phyloP scores from a whole-genome alignment of 495 filamentous ascomycete species.

The Penicillium antarcticum region DNA sequence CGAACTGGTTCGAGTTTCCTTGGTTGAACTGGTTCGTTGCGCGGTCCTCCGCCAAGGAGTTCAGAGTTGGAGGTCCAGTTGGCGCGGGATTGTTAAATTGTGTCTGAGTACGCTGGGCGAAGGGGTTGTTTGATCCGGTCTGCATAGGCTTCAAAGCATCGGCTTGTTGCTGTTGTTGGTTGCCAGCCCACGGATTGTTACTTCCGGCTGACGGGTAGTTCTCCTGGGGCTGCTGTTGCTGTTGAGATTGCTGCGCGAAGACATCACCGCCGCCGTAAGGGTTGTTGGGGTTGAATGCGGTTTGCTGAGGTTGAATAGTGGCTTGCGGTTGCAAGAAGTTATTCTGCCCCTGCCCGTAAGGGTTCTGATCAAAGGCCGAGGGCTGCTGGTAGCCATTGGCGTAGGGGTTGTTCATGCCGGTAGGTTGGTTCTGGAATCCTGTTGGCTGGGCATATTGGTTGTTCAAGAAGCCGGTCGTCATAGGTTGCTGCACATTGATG shows the following conservation, averaged over 20 bases:
- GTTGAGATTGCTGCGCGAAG: constrained; percentile 45
- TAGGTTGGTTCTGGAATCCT: constrained; percentile 59
- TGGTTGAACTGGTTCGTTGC: constrained; percentile 52
- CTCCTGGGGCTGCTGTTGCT: constrained; percentile 55
- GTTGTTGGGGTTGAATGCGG: constrained; percentile 65
- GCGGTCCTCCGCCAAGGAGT: constrained; percentile 68
- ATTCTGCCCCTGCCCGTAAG: constrained; percentile 48
- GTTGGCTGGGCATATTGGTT: constrained; percentile 77
- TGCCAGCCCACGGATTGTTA: constrained; percentile 72
- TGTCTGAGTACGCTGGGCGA: constrained; percentile 62
- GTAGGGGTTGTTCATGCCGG: constrained; percentile 66
- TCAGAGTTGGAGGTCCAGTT: constrained; percentile 60
- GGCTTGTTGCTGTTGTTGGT: constrained; percentile 38
- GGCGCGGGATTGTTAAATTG: constrained; percentile 60
- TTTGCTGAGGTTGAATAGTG: constrained; percentile 66
- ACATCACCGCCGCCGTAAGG: constrained; percentile 57
- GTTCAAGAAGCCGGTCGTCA: constrained; percentile 79
- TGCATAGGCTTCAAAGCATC: constrained; percentile 51
- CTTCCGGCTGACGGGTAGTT: constrained; percentile 65
- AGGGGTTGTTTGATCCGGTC: constrained; percentile 96
- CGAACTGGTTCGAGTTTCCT: constrained; percentile 48
- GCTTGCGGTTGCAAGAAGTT: constrained; percentile 50
- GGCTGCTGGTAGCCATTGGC: constrained; percentile 64
- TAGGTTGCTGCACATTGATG: constrained; percentile 69
- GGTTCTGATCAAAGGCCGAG: constrained; percentile 58